Percentiles rank a stretch among this genome's conserved stretches.
Conservation (phyloP, 176 grass and related monocot genomes). For the Cenchrus purpureus region DNA sequence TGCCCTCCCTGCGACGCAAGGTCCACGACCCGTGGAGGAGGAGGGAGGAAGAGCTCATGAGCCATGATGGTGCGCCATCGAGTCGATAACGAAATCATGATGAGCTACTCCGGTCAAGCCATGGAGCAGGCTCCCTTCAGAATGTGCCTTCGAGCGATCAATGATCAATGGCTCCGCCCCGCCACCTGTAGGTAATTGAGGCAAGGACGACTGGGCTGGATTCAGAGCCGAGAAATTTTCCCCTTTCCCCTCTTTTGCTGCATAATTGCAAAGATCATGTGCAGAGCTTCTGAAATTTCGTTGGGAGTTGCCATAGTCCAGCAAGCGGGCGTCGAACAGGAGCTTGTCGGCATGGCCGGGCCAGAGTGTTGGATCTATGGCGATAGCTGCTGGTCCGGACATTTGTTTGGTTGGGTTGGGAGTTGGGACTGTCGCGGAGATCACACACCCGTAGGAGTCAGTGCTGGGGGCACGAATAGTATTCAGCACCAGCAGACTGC, state of each 20-base stretch:
- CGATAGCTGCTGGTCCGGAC: not conserved
- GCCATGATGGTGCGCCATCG: not conserved
- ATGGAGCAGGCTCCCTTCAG: not conserved
- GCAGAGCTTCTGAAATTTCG: constrained; percentile 23
- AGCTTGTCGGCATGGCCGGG: not conserved
- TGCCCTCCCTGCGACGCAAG: not conserved
- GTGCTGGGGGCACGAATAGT: not conserved
- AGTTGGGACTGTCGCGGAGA: constrained; percentile 25
- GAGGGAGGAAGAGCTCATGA: not conserved
- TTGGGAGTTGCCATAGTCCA: constrained; percentile 5
- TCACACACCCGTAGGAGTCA: not conserved
- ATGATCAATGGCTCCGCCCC: constrained; percentile 9
- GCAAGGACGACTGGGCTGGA: not conserved
- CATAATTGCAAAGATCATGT: constrained; percentile 22
- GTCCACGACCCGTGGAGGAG: constrained; percentile 13
- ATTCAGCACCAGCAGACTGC: not conserved
- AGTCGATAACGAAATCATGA: constrained; percentile 21
- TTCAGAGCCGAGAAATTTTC: not conserved
- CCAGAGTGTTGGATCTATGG: constrained; percentile 28
- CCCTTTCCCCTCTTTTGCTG: not conserved
- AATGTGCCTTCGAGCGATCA: constrained; percentile 9
- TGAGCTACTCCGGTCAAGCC: constrained; percentile 21
- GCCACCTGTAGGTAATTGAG: not conserved
- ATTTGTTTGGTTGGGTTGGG: constrained; percentile 29
- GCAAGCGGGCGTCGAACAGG: not conserved